These are phyloP conservation scores for Flaveria robusta DNA, from an alignment of 129 eudicot species.

Conservation along the genomic window DNA sequence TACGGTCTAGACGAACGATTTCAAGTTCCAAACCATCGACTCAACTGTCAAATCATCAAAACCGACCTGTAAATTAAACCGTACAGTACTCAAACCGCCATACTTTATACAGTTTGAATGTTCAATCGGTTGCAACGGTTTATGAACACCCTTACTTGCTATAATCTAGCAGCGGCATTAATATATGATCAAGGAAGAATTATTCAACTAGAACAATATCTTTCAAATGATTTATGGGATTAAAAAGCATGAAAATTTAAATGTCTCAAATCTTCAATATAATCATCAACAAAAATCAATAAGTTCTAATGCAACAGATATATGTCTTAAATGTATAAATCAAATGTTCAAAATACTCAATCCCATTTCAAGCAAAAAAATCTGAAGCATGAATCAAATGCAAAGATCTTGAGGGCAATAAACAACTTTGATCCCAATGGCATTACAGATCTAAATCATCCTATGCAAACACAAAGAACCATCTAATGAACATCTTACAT, in stretches of 20 bases:
- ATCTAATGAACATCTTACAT: slow-evolving; percentile 4
- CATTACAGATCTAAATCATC: slow-evolving; percentile 45
- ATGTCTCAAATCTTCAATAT: not conserved
- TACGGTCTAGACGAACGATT: not conserved
- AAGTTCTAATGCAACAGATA: not conserved
- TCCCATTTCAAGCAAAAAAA: not conserved
- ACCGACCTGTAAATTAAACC: not conserved
- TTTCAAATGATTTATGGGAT: not conserved
- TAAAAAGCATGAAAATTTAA: not conserved
- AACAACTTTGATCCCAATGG: slow-evolving; percentile 25
- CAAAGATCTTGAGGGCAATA: slow-evolving; percentile 33
- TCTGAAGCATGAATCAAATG: slow-evolving; percentile 4
- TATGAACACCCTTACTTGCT: not conserved
- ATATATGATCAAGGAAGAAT: not conserved
- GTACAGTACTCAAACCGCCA: not conserved
- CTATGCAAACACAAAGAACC: slow-evolving; percentile 26
- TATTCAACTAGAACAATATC: not conserved
- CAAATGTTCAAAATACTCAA: not conserved
- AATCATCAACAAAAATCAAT: not conserved
- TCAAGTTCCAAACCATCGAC: not conserved
- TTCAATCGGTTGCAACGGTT: not conserved
- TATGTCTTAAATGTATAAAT: not conserved
- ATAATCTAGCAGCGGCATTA: not conserved
- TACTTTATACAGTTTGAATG: not conserved
- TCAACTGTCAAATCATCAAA: not conserved